Evolutionary conservation across 768 basidiomycete species (phyloP), one percentile per base, ranked within the genome.

Genomic region (Mrakia frigida): DNA sequence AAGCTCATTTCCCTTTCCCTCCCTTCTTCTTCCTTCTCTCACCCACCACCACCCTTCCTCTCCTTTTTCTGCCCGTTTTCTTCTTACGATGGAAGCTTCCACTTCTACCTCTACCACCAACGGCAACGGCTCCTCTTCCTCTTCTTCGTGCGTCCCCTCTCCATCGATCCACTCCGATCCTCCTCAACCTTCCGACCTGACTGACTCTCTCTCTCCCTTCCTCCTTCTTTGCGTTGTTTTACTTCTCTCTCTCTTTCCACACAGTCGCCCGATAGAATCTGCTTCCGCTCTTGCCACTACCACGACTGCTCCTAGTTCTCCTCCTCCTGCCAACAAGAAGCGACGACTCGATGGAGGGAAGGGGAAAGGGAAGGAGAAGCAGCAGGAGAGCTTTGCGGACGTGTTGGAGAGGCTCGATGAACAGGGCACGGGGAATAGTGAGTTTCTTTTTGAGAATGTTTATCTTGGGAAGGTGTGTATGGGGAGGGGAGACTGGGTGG

Each of bases 381-480:
- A 80, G 65, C 79, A 80, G 65, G 80, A 81, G 52, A 82, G 80
- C 69, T 83, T 82, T 76, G 77, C 80, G 5, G 80, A 79, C 25
- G 80, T 83, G 9, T 74, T 83, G 23, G 67, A 80, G 70, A 79
- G 81, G 65, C 76, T 83, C 5, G 82, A 82, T 67, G 82, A 81
- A 3, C 81, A 83, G 74, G 81, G 80, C 39, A 80, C 81, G 63
- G 81, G 78, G 14, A 80, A 81, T 76, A 79, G 80, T 80, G 61
- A 68, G 75, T 74, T 1, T 21, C 16, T 35, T 6, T 53, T 43
- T 31, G 46, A 50, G 72, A 11, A 1, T 50, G 31, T 43, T 25
- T 39, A 25, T 52, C 39, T 7, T 59, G n/a, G 28, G 11, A 37
- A 46, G 28, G 14, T 1, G 33, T 14, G 11, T 11, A 13, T n/a